Percentiles rank a stretch among this genome's conserved stretches.
Evolutionary conservation across 2,329 filamentous ascomycete genomes (phyloP).

Genomic region (Fonsecaea monophora): DNA sequence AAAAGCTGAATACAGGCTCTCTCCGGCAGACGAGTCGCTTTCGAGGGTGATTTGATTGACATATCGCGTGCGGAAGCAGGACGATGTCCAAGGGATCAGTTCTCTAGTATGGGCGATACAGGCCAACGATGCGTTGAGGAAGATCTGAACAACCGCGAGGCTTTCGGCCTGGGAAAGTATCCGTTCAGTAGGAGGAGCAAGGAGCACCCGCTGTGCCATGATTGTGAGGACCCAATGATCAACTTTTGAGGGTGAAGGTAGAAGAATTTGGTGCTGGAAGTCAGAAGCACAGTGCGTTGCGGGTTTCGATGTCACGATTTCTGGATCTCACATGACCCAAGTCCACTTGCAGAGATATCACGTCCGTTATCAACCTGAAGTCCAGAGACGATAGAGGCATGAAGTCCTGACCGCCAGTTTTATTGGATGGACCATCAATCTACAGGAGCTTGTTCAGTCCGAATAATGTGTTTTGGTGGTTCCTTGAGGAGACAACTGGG

Average conservation of each 20-base stretch:
- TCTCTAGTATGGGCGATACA: conserved; percentile 37
- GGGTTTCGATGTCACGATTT: not conserved
- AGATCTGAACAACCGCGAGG: conserved; percentile 36
- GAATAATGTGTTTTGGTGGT: not conserved
- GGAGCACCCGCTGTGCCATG: conserved; percentile 28
- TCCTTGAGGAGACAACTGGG: not conserved
- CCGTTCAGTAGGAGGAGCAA: conserved; percentile 1
- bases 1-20: conserved; percentile 41
- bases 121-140: conserved; percentile 38
- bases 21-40: conserved; percentile 24
- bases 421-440: not conserved
- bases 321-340: not conserved
- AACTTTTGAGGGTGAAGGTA: not conserved
- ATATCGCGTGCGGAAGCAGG: conserved; percentile 33
- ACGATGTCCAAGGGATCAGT: conserved; percentile 34
- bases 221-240: not conserved
- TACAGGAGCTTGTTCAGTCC: not conserved
- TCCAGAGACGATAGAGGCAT: not conserved
- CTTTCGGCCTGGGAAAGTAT: conserved; percentile 30
- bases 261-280: not conserved
- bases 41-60: conserved; percentile 31
- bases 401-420: not conserved
- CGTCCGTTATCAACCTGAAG: not conserved
- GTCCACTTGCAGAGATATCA: not conserved
- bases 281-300: not conserved